Evolutionary conservation across 345 rosid genomes (phyloP), one percentile per base, ranked within the genome.

Genomic region (Populus pruinosa): DNA sequence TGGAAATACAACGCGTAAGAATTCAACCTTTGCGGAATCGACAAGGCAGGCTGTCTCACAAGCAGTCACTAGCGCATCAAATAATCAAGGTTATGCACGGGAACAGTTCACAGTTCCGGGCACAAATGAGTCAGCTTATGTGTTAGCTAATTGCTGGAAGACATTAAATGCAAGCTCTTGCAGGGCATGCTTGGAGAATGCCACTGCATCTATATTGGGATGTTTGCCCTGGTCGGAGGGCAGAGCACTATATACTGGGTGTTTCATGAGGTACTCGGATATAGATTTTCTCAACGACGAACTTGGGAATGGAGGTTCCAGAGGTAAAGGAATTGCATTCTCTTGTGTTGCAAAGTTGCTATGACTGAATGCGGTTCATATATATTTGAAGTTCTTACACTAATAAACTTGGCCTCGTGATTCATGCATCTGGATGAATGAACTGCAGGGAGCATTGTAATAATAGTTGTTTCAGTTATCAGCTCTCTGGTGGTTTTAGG

Each of bases 201-300:
- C 99, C 6, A 90, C 93, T 25, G 83, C 74, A 2, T 86, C 91
- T 11, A n/a, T 93, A 65, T 70, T 81, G 53, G 82, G 82, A 16
- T 95, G 99, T 77, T 82, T 95, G 91, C 99, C 98, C 39, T 81
- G 84, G 90, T 91, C 97, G 4, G 98, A 95, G 65, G 99, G 97
- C 35, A 84, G 99, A 4, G 94, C 96, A 36, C 85, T 95, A 65
- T 67, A 91, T 78, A 93, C 99, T 0, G 98, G 99, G 5, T 95
- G 98, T 81, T 95, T 93, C 76, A 79, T 95, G 87, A 86, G 94
- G 83, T 93, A 93, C 82, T 95, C 98, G 5, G 91, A 95, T 76
- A 77, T 2, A 31, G 80, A 93, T 82, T 95, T 95, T 86, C 94
- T 95, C 79, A 95, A 93, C 66, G 72, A 77, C 66, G 83, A 76